Base-by-base conservation (phyloP, 192 early-diverging fungal species). In the Umbelopsis ramanniana region DNA sequence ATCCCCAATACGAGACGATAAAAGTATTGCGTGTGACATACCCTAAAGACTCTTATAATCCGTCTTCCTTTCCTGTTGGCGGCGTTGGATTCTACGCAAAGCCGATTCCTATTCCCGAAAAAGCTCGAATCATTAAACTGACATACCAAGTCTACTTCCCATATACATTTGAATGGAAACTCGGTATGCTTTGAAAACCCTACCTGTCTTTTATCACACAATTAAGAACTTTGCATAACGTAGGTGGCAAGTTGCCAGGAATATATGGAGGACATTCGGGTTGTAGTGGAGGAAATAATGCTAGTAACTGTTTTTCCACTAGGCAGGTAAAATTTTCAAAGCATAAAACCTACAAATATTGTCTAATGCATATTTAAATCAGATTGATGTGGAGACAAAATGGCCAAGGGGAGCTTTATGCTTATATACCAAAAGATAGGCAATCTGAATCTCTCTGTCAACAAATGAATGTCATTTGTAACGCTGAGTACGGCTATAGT, bases 161-260 rank as follows among this genome's bases (percentile, higher is more conserved):
- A 10, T 17, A 15, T 10, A 72, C 69, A 14, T 85, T 85, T 69
- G 72, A 79, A 45, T 85, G 79, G 29, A 72, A 73, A 15, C 76
- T 70, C 29, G 83, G 69, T 68, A 68, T 14, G 38, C 7, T 68
- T 8, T n/a, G n/a, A 5, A 50, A 17, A 47, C 19, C 54, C 24
- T 46, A 15, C 37, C 46, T 23, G 24, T 12, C 21, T 45, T 5
- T 24, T 70, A 35, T 66, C 40, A 35, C 26, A 5, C 24, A 50
- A 4, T 15, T 21, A 6, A 50, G 1, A 15, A 6, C 1, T 50
- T 6, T 50, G 6, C 15, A 50, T 19, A 22, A 38, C n/a, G 15
- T 66, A 79, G 79, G 87, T 55, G 87, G 87, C n/a, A 88, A 88
- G 37, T 71, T 88, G 14, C 85, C 87, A 35, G 85, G 87, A 22